Percentiles rank a stretch among this genome's conserved stretches.
Conservation (phyloP, 2,329 filamentous ascomycete species). For the Neopestalotiopsis sp. region DNA sequence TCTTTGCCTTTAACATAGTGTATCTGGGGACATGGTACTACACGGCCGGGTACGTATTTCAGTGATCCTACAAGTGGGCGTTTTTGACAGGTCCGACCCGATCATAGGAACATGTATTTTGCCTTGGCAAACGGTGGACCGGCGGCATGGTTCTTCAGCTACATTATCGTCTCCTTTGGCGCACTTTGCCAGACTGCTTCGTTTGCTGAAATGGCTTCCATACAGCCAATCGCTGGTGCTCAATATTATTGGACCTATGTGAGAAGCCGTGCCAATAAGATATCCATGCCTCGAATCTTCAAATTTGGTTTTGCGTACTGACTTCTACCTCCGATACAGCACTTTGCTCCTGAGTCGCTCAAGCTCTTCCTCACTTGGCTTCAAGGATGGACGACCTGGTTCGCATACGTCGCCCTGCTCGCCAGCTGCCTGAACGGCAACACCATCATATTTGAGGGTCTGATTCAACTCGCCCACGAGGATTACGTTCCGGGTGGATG, state of each 20-base stretch:
- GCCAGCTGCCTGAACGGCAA: not conserved
- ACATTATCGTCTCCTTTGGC: slow-evolving; percentile 18
- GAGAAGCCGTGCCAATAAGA: no score
- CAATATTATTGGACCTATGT: slow-evolving; percentile 22
- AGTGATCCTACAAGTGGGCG: no score
- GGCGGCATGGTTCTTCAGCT: slow-evolving; percentile 18
- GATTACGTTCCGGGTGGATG: slow-evolving; percentile 9
- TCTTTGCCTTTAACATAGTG: slow-evolving; percentile 12
- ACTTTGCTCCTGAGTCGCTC: slow-evolving; percentile 4
- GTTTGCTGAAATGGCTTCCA: slow-evolving; percentile 19
- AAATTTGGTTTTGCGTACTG: no score
- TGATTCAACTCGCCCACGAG: slow-evolving; percentile 16
- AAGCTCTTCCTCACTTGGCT: slow-evolving; percentile 15
- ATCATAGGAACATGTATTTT: slow-evolving; percentile 18
- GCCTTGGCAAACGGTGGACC: slow-evolving; percentile 21
- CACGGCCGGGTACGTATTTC: not conserved
- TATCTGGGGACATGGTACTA: slow-evolving; percentile 12
- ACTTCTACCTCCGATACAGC: not conserved
- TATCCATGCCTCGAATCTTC: no score
- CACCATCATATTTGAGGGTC: slow-evolving; percentile 18
- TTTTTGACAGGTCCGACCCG: not conserved
- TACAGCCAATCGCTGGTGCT: slow-evolving; percentile 21
- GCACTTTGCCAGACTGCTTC: slow-evolving; percentile 17
- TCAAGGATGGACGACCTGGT: slow-evolving; percentile 15
- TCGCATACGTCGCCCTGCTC: slow-evolving; percentile 15